phyloP scores from a whole-genome alignment of 2,329 filamentous ascomycete genomes.

The Epichloe coenophiala region DNA sequence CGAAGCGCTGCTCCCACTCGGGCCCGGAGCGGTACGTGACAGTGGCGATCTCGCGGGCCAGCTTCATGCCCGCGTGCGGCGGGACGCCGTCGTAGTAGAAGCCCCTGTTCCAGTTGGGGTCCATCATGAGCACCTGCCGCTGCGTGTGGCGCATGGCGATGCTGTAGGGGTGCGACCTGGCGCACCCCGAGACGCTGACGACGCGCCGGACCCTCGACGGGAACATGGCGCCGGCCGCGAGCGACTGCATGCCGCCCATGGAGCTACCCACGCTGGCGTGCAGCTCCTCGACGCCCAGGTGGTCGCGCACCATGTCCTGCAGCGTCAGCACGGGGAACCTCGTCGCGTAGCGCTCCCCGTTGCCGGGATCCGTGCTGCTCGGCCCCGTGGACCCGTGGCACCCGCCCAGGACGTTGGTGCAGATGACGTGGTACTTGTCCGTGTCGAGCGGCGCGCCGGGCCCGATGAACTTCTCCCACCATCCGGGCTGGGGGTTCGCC shows the following conservation, averaged over 20 bases:
- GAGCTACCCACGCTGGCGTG: slow-evolving; percentile 90
- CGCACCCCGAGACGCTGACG: slow-evolving; percentile 85
- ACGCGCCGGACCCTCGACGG: slow-evolving; percentile 70
- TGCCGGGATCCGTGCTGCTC: slow-evolving; percentile 72
- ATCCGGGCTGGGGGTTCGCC: slow-evolving; percentile 72
- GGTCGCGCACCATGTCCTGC: slow-evolving; percentile 82
- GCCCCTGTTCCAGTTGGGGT: slow-evolving; percentile 89
- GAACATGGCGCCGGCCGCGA: slow-evolving; percentile 75
- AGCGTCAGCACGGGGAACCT: slow-evolving; percentile 91
- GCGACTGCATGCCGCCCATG: slow-evolving; percentile 97
- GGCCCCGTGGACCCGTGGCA: slow-evolving; percentile 95
- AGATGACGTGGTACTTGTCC: slow-evolving; percentile 82
- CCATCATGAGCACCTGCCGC: slow-evolving; percentile 97
- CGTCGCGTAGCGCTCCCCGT: slow-evolving; percentile 81
- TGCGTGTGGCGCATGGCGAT: slow-evolving; percentile 98
- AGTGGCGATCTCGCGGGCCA: slow-evolving; percentile 91
- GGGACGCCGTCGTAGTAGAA: slow-evolving; percentile 86
- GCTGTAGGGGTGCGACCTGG: slow-evolving; percentile 89
- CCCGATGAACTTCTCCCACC: slow-evolving; percentile 99
- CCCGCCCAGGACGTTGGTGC: slow-evolving; percentile 90
- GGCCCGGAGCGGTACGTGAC: slow-evolving; percentile 94
- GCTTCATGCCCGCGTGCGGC: slow-evolving; percentile 93
- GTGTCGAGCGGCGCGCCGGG: slow-evolving; percentile 77
- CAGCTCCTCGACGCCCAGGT: slow-evolving; percentile 60
- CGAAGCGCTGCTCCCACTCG: slow-evolving; percentile 95